phyloP scores from a whole-genome alignment of 805 yeast species.

The Metschnikowia picachoensis region DNA sequence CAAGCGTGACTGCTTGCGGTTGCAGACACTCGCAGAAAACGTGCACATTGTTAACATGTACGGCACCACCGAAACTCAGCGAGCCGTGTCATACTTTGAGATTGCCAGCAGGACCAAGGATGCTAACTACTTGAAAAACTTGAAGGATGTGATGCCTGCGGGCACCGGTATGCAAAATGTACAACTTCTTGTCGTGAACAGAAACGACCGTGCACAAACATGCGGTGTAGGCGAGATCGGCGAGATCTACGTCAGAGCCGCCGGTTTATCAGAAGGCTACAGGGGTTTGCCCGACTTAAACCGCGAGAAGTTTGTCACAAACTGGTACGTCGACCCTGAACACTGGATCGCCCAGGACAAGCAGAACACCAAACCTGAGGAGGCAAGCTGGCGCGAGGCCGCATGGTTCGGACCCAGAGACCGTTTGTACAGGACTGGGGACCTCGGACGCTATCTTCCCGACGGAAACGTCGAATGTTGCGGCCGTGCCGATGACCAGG shows the following conservation, averaged over 20 bases:
- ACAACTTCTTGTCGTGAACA: conserved; percentile 87
- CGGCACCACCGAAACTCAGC: conserved; percentile 98
- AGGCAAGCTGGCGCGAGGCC: conserved; percentile 64
- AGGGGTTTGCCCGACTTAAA: conserved; percentile 87
- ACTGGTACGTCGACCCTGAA: conserved; percentile 78
- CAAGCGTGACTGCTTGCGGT: conserved; percentile 91
- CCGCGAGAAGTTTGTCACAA: conserved; percentile 78
- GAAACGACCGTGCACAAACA: conserved; percentile 80
- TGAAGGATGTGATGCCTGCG: conserved; percentile 97
- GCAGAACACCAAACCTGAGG: conserved; percentile 32
- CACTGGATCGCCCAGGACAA: conserved; percentile 61
- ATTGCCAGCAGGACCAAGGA: conserved; percentile 71
- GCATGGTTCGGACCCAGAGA: conserved; percentile 93
- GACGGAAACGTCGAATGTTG: conserved; percentile 98
- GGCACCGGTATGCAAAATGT: conserved; percentile 97
- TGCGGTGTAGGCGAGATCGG: conserved; percentile 99
- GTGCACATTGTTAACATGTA: conserved; percentile 94
- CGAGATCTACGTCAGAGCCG: conserved; percentile 97
- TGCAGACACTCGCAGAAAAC: conserved; percentile 88
- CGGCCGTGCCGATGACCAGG: conserved; percentile 99
- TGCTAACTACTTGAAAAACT: conserved; percentile 68
- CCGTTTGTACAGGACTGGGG: conserved; percentile 95
- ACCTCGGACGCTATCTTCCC: conserved; percentile 91
- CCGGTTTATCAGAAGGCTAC: conserved; percentile 95
- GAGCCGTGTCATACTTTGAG: conserved; percentile 94